phyloP scores from a whole-genome alignment of 2,329 filamentous ascomycete genomes.

The Hymenoscyphus occultus region DNA sequence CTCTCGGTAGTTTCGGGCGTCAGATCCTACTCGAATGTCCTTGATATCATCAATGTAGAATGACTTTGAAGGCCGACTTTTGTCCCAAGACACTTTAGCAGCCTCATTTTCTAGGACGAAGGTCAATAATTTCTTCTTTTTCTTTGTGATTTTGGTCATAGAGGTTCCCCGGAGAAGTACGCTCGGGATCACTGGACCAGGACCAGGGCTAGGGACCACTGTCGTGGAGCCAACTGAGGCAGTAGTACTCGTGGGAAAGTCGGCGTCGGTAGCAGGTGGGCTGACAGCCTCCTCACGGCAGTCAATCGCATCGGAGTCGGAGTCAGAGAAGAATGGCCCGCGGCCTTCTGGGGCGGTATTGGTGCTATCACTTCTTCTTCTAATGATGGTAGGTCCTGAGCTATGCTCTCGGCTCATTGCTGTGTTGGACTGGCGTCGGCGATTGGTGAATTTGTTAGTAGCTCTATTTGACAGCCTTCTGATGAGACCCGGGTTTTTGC shows the following conservation, averaged over 20 bases:
- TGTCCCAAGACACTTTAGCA: constrained; percentile 87
- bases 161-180: constrained; percentile 74
- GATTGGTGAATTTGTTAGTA: constrained; percentile 57
- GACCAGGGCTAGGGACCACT: constrained; percentile 38
- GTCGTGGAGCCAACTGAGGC: constrained; percentile 47
- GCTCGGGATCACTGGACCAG: constrained; percentile 72
- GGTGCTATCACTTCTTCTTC: constrained; percentile 86
- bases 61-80: constrained; percentile 71
- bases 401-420: constrained; percentile 80
- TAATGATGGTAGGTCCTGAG: constrained; percentile 82
- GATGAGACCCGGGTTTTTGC: constrained; percentile 67
- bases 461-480: constrained; percentile 82
- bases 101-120: constrained; percentile 75
- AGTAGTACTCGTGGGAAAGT: constrained; percentile 48
- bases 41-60: constrained; percentile 96
- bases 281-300: constrained; percentile 48
- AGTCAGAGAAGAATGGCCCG: constrained; percentile 46
- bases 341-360: constrained; percentile 57
- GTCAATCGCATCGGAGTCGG: constrained; percentile 55
- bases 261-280: constrained; percentile 42
- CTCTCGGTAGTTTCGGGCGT: constrained; percentile 85
- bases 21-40: constrained; percentile 78
- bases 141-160: constrained; percentile 82
- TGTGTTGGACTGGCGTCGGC: constrained; percentile 72
- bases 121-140: constrained; percentile 69